Base-by-base conservation (phyloP, 2,329 filamentous ascomycete species). In the Aspergillus oerlinghausenensis region DNA sequence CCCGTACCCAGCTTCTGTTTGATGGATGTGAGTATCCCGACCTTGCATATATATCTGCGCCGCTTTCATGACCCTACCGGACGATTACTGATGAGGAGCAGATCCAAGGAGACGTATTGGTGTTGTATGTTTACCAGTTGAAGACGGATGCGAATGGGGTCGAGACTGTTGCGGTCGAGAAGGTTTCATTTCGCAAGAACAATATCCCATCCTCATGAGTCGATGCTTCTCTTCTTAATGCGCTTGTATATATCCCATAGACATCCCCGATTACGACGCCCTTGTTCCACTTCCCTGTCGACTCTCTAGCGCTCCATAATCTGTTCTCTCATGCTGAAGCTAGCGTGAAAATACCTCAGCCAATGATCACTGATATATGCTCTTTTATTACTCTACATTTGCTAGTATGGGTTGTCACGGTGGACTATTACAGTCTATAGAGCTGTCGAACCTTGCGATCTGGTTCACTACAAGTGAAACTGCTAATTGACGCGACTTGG, bases 31-130 rank as follows among this genome's bases (percentile, higher is more conserved):
- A 79, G 91, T 88, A 21, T n/a, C 32, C 14, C 5, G 25, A 23
- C 38, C 11, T 8, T 9, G 9, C 19, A 5, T 8, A 28, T 17
- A 50, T 4, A 45, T 7, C 7, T 43, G n/a, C 55, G 49, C 19
- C 26, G 14, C 29, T 14, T 26, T n/a, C n/a, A 49, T 62, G 14
- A 5, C 14, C 32, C 32, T 38, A 38, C 14, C 32, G 14, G 32
- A 17, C 32, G 32, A 38, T 38, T 38, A 56, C 63, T 67, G 49
- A 65, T 52, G 50, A 51, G 57, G 45, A 64, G 59, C 65, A 96
- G 91, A 90, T 96, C 38, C 93, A 97, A 84, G 93, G 93, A 32
- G 95, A 97, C 72, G 95, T 95, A 17, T 83, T 97, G 63, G 95
- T 95, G 58, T 82, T 97, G 51, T 97, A 97, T 73, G 93, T 97